A percentile compares a stretch with the other conserved stretches of the same genome.
phyloP scores from a whole-genome alignment of 345 rosid species.

The Salix purpurea region DNA sequence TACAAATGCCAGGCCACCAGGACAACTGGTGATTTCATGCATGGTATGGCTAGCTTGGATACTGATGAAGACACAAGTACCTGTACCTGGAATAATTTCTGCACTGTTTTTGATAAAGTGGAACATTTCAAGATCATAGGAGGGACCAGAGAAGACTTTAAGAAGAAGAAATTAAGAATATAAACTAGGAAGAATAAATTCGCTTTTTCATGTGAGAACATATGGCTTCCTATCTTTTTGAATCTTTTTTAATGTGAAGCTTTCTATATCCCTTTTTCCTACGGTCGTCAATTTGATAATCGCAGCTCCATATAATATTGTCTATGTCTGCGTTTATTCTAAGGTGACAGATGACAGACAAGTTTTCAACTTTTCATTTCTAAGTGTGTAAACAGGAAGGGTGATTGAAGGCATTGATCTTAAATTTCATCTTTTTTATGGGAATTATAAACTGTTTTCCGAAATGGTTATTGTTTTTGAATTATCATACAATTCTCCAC shows the following conservation, averaged over 20 bases:
- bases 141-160: conserved; percentile 4
- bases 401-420: background rate
- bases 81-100: background rate
- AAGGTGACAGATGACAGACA: too few relatives aligned
- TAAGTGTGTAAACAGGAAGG: background rate
- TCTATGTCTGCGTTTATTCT: too few relatives aligned
- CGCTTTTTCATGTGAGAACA: conserved; percentile 1
- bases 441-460: background rate
- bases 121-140: conserved; percentile 19
- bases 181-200: conserved; percentile 15
- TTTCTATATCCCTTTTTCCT: background rate
- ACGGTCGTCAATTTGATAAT: background rate
- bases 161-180: conserved; percentile 8
- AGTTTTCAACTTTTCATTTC: too few relatives aligned
- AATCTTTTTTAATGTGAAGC: background rate
- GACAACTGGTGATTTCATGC: background rate
- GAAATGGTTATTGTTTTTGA: background rate
- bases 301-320: background rate
- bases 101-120: conserved; percentile 4
- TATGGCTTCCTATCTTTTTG: background rate
- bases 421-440: background rate
- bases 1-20: background rate
- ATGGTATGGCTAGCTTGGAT: background rate
- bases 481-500: background rate
- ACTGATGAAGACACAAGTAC: too few relatives aligned